Conservation (phyloP, 2,329 filamentous ascomycete species). For the Trichophyton mentagrophytes region DNA sequence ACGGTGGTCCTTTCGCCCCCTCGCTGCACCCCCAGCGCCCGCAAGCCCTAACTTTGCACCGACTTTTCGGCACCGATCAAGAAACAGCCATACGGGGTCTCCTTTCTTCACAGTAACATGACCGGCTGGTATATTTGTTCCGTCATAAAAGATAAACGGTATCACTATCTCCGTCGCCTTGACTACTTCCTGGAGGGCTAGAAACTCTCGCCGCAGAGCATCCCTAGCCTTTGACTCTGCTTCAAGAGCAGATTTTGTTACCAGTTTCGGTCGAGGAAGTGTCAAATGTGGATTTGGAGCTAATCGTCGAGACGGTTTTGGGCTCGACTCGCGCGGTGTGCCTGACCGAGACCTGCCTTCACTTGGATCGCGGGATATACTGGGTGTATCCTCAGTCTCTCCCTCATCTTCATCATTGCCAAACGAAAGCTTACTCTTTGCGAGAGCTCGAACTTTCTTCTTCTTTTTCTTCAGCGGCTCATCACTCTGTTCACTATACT, state of each 20-base stretch:
- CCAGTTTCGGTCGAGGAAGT: slow-evolving; percentile 51
- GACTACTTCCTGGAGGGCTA: slow-evolving; percentile 69
- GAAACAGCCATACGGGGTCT: slow-evolving; percentile 81
- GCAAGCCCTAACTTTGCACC: slow-evolving; percentile 71
- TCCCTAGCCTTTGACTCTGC: slow-evolving; percentile 69
- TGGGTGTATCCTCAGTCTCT: slow-evolving; percentile 32
- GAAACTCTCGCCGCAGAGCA: slow-evolving; percentile 62
- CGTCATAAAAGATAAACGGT: slow-evolving; percentile 95
- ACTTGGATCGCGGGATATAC: slow-evolving; percentile 23
- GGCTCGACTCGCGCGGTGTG: slow-evolving; percentile 23
- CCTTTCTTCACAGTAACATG: slow-evolving; percentile 82
- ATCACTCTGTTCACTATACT: slow-evolving; percentile 44
- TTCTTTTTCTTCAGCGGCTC: slow-evolving; percentile 41
- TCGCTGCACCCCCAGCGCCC: slow-evolving; percentile 38
- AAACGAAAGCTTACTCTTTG: slow-evolving; percentile 51
- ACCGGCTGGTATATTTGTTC: slow-evolving; percentile 76
- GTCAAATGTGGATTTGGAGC: slow-evolving; percentile 33
- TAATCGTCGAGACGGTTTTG: slow-evolving; percentile 23
- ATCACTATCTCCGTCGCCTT: slow-evolving; percentile 81
- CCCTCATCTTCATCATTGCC: slow-evolving; percentile 48
- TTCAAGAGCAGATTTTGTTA: slow-evolving; percentile 64
- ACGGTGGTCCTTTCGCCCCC: slow-evolving; percentile 44
- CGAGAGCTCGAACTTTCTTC: slow-evolving; percentile 43
- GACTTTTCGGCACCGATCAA: slow-evolving; percentile 83
- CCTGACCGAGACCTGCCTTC: slow-evolving; percentile 28